A percentile compares a stretch with the other conserved stretches of the same genome.
Conservation (phyloP, 768 basidiomycete genomes). For the Inosperma sp. region DNA sequence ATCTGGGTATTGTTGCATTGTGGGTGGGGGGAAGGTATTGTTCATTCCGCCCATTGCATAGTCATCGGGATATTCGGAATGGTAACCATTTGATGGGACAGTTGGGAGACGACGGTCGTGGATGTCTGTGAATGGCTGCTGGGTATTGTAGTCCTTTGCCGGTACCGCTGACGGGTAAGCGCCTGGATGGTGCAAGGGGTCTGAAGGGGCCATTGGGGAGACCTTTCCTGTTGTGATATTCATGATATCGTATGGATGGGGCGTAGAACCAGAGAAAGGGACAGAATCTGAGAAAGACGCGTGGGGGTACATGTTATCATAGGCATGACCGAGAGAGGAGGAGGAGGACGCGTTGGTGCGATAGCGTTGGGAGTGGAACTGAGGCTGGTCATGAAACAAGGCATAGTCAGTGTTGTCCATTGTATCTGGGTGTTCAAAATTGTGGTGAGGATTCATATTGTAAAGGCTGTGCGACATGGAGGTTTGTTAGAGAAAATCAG, state of each 20-base stretch:
- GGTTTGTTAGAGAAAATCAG: too few species aligned
- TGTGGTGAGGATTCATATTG: constrained; percentile 13
- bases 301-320: constrained; percentile 57
- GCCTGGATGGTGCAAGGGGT: constrained; percentile 54
- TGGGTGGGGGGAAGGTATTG: constrained; percentile 45
- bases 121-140: constrained; percentile 54
- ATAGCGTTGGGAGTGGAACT: constrained; percentile 57
- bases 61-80: constrained; percentile 60
- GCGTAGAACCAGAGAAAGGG: constrained; percentile 49
- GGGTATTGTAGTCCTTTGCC: constrained; percentile 57
- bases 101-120: constrained; percentile 42
- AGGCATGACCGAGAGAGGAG: constrained; percentile 50
- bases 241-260: constrained; percentile 62
- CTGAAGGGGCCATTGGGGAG: constrained; percentile 69
- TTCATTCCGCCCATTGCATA: constrained; percentile 50
- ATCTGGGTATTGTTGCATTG: constrained; percentile 57
- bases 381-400: constrained; percentile 48
- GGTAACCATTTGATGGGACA: constrained; percentile 40
- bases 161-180: constrained; percentile 44
- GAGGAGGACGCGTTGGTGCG: constrained; percentile 69
- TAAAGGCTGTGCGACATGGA: constrained; percentile 6
- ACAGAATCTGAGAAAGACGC: constrained; percentile 57
- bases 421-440: constrained; percentile 42
- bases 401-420: constrained; percentile 61
- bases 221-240: constrained; percentile 66